phyloP scores from a whole-genome alignment of 306 rosid genomes.

The Pyrus betulifolia region DNA sequence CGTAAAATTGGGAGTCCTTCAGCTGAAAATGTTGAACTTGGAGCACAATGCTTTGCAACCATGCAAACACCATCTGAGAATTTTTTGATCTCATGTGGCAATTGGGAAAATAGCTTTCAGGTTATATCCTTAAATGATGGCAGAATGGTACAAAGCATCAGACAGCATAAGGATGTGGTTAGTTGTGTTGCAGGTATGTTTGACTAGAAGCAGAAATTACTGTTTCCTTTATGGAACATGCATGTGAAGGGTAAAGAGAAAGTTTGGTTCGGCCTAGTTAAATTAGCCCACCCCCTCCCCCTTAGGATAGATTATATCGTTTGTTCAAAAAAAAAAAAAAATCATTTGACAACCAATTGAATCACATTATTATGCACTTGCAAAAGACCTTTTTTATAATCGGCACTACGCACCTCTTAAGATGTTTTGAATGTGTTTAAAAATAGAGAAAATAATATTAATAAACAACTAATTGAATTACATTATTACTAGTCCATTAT shows the following conservation, averaged over 20 bases:
- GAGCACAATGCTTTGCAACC: constrained; percentile 79
- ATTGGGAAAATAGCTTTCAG: constrained; percentile 99
- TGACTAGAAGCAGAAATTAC: neutral
- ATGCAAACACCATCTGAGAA: constrained; percentile 75
- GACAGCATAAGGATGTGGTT: constrained; percentile 96
- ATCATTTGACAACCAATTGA: too few relatives aligned
- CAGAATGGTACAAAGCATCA: constrained; percentile 88
- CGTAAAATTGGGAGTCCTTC: constrained; percentile 86
- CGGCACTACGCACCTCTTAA: too few relatives aligned
- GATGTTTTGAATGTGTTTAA: too few relatives aligned
- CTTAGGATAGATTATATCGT: too few relatives aligned
- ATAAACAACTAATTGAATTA: too few relatives aligned
- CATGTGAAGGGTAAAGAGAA: neutral
- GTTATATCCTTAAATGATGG: constrained; percentile 83
- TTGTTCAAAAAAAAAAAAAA: too few relatives aligned
- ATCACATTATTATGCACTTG: too few relatives aligned
- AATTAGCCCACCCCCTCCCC: neutral
- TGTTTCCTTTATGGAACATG: neutral
- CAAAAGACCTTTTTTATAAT: too few relatives aligned
- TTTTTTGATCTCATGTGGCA: constrained; percentile 85
- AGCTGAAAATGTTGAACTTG: constrained; percentile 85
- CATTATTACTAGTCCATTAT: too few relatives aligned
- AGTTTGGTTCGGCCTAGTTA: neutral
- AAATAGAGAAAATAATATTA: too few relatives aligned
- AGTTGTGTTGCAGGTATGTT: constrained; percentile 92